Conservation (phyloP, 2,329 filamentous ascomycete species). For the Clonostachys rhizophaga region DNA sequence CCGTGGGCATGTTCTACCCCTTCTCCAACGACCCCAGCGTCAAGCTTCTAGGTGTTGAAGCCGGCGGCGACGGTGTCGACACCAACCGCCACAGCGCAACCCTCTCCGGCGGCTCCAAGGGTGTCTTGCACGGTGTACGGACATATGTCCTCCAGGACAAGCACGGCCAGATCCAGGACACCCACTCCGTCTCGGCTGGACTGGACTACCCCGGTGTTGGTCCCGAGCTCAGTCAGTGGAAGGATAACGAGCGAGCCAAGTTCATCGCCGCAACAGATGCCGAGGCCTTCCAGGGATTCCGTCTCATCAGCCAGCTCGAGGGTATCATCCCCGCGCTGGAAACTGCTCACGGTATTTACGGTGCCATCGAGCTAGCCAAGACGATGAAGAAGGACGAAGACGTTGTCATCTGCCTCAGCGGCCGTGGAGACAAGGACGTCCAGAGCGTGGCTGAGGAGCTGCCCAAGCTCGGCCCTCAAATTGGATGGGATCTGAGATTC, state of each 20-base stretch:
- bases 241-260: slow-evolving; percentile 79
- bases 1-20: slow-evolving; percentile 96
- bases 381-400: slow-evolving; percentile 81
- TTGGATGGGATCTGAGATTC: slow-evolving; percentile 69
- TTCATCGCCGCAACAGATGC: slow-evolving; percentile 92
- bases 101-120: slow-evolving; percentile 78
- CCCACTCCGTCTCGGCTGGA: slow-evolving; percentile 93
- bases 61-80: slow-evolving; percentile 87
- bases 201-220: slow-evolving; percentile 97
- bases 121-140: slow-evolving; percentile 90
- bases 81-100: slow-evolving; percentile 85
- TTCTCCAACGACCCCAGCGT: slow-evolving; percentile 83
- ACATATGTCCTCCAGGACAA: slow-evolving; percentile 93
- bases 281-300: slow-evolving; percentile 84
- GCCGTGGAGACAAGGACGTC: slow-evolving; percentile 95
- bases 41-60: slow-evolving; percentile 89
- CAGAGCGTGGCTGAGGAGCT: slow-evolving; percentile 96
- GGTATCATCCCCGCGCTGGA: slow-evolving; percentile 97
- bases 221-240: slow-evolving; percentile 88
- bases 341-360: slow-evolving; percentile 87
- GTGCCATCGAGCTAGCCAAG: slow-evolving; percentile 86
- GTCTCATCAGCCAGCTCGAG: slow-evolving; percentile 78
- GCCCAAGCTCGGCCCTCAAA: slow-evolving; percentile 81
- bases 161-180: slow-evolving; percentile 90
- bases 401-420: slow-evolving; percentile 89